A percentile compares a stretch with the other conserved stretches of the same genome.
phyloP scores from a whole-genome alignment of 2,329 filamentous ascomycete genomes.

The Zymoseptoria pseudotritici region DNA sequence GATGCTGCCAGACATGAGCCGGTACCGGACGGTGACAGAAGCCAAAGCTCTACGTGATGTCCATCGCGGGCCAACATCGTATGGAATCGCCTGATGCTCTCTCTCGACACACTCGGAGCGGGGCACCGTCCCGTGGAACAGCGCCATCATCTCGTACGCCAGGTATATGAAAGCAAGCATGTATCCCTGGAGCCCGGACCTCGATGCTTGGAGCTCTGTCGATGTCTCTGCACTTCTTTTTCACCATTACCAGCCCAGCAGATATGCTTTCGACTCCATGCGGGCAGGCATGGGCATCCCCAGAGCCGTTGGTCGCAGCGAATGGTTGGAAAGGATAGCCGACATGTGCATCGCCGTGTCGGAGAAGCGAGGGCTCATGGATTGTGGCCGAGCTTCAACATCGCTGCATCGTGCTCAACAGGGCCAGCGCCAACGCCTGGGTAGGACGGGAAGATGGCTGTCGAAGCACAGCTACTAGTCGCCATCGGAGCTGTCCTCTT shows the following conservation, averaged over 20 bases:
- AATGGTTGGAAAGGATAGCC: background rate
- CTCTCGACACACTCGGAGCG: conserved; percentile 85
- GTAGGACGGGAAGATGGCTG: too few species aligned
- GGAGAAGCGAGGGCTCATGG: too few species aligned
- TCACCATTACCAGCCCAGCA: background rate
- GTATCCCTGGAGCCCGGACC: conserved; percentile 73
- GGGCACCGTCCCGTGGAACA: conserved; percentile 77
- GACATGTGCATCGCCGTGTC: background rate
- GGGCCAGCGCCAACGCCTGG: too few species aligned
- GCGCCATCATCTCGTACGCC: conserved; percentile 81
- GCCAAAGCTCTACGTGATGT: background rate
- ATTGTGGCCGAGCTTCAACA: too few species aligned
- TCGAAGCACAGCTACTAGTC: background rate
- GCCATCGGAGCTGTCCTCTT: background rate
- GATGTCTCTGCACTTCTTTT: too few species aligned
- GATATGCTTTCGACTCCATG: too few species aligned
- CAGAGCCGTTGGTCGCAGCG: too few species aligned
- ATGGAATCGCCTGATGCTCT: conserved; percentile 67
- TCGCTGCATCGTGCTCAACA: too few species aligned
- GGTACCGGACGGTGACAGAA: background rate
- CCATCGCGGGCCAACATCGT: conserved; percentile 51
- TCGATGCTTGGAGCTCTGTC: conserved; percentile 39
- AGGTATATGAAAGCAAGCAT: conserved; percentile 89
- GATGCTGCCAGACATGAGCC: background rate
- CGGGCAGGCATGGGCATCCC: too few species aligned